Base-by-base conservation (phyloP, 768 basidiomycete genomes). In the Myochromella boudieri region DNA sequence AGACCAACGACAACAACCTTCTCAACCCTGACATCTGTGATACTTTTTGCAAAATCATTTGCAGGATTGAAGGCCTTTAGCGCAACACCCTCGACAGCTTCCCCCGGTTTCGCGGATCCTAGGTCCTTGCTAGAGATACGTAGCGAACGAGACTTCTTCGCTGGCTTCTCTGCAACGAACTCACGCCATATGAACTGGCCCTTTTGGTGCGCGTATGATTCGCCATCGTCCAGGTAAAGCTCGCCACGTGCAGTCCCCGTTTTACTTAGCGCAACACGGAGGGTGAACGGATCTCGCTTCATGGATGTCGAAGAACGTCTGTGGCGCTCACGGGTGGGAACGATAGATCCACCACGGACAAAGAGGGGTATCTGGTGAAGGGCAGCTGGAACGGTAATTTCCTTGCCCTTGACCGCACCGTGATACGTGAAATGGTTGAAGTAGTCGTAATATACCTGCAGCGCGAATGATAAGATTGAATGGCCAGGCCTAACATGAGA, bases 141-240 rank as follows among this genome's bases (percentile, higher is more conserved):
- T 53, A 80, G 67, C 37, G 61, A 65, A 60, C 63, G 69, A 11
- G 56, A 39, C 51, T 67, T 69, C 60, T 67, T 71, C 25, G 59
- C 57, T 10, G 65, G 64, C 62, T 75, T 74, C 44, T 71, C 76
- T 20, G 91, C 84, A 20, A 59, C 59, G 59, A 95, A 91, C 49
- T 75, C 71, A 45, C 91, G 83, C 91, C 91, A 95, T 49, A 97
- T 73, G 61, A 90, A 81, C 48, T 92, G 75, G 24, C 97, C 97
- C 5, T 77, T 61, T 48, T 78, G 69, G 66, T 94, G 84, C 4
- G 75, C 69, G 65, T 83, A 98, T 0, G 86, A 80, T 42, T 86
- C 87, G 11, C 97, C 97, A 56, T 98, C 97, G 62, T 99, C 97
- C 46, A 95, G 79, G 67, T 98, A 99, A 28, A 99, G 75, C 59